phyloP scores from a whole-genome alignment of 345 rosid species.

The Camelina neglecta region DNA sequence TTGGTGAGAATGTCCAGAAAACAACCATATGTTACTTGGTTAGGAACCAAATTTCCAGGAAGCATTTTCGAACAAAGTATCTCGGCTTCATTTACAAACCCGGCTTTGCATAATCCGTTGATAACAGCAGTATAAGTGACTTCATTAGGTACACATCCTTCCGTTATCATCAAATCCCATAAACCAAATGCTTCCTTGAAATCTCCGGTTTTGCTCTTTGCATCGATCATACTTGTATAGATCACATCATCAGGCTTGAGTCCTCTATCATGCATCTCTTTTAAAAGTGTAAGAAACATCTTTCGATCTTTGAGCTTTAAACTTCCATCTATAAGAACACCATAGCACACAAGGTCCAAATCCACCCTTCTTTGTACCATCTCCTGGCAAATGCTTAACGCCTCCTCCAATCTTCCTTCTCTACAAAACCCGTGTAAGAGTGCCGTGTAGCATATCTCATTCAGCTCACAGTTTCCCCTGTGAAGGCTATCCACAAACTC shows the following conservation, averaged over 20 bases:
- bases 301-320: slow-evolving; percentile 58
- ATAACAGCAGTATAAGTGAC: slow-evolving; percentile 87
- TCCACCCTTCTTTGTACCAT: slow-evolving; percentile 77
- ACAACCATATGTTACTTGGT: slow-evolving; percentile 81
- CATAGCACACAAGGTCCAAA: slow-evolving; percentile 85
- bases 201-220: slow-evolving; percentile 73
- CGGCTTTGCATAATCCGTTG: slow-evolving; percentile 81
- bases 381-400: slow-evolving; percentile 60
- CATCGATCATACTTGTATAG: slow-evolving; percentile 88
- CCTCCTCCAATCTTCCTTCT: slow-evolving; percentile 81
- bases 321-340: slow-evolving; percentile 80
- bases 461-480: slow-evolving; percentile 55
- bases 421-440: slow-evolving; percentile 80
- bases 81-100: slow-evolving; percentile 72
- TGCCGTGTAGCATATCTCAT: slow-evolving; percentile 84
- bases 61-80: slow-evolving; percentile 66
- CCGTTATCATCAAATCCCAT: slow-evolving; percentile 79
- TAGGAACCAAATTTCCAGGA: slow-evolving; percentile 53
- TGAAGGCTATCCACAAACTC: slow-evolving; percentile 72
- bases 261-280: slow-evolving; percentile 69
- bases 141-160: slow-evolving; percentile 72
- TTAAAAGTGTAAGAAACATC: slow-evolving; percentile 56
- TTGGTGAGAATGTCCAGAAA: slow-evolving; percentile 72
- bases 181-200: slow-evolving; percentile 65
- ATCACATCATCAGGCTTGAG: slow-evolving; percentile 76